phyloP scores from a whole-genome alignment of 2,329 filamentous ascomycete genomes.

The Pseudogymnoascus sp. region DNA sequence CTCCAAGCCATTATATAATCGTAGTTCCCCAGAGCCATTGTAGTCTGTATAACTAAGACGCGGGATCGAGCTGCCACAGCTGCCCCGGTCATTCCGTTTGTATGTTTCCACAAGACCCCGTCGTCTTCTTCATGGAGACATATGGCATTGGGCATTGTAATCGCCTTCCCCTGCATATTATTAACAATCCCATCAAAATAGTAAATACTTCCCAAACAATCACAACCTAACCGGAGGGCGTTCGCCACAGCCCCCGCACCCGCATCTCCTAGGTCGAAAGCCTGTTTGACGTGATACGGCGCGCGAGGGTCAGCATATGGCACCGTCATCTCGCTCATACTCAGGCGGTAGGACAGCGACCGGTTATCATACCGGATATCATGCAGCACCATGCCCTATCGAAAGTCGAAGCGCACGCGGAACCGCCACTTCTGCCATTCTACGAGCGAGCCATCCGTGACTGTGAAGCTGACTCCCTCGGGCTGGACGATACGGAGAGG shows the following conservation, averaged over 20 bases:
- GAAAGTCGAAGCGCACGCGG: conserved; percentile 49
- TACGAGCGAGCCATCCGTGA: too few species aligned
- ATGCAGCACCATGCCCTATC: conserved; percentile 58
- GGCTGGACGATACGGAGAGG: too few species aligned
- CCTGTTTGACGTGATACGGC: conserved; percentile 59
- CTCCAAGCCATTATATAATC: conserved; percentile 63
- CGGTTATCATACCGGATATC: conserved; percentile 54
- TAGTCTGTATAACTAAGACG: conserved; percentile 59
- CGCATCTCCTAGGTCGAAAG: conserved; percentile 61
- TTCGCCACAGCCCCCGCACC: conserved; percentile 59
- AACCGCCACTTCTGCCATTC: conserved; percentile 56
- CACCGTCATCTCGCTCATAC: conserved; percentile 53
- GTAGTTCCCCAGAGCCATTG: conserved; percentile 62
- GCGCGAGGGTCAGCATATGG: conserved; percentile 53
- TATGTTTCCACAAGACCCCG: conserved; percentile 58
- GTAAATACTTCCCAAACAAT: conserved; percentile 60
- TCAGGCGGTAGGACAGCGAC: conserved; percentile 52
- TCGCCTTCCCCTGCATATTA: conserved; percentile 49
- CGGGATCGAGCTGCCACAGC: conserved; percentile 54
- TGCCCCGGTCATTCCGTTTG: conserved; percentile 43
- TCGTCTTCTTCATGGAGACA: conserved; percentile 61
- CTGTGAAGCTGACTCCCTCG: too few species aligned
- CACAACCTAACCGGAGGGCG: conserved; percentile 59
- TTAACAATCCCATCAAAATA: conserved; percentile 52
- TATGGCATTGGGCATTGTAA: conserved; percentile 54